Evolutionary conservation across 441 rosid genomes (phyloP).

Genomic region (Daphne laureola): DNA sequence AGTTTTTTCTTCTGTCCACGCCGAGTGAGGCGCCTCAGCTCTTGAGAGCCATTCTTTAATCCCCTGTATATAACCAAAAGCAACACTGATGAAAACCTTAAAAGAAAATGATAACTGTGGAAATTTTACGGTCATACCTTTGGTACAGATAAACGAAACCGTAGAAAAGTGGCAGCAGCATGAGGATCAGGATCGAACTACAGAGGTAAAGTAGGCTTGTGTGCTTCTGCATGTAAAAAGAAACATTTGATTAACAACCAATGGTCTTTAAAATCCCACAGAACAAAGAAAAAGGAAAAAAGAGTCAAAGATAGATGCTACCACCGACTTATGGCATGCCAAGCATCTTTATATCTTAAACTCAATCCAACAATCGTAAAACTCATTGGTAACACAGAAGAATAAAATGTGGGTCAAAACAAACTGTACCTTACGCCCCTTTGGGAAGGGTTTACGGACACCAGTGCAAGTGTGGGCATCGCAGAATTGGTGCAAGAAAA

Average conservation of each 20-base stretch:
- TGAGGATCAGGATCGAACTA: conserved; percentile 29
- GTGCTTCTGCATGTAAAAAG: conserved; percentile 25
- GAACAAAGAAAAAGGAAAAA: neutral
- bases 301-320: neutral
- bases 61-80: conserved; percentile 28
- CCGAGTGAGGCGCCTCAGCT: conserved; percentile 30
- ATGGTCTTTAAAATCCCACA: neutral
- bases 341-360: too few relatives aligned
- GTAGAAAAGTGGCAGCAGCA: conserved; percentile 37
- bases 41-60: conserved; percentile 31
- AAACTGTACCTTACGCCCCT: conserved; percentile 29
- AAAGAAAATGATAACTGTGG: too few relatives aligned
- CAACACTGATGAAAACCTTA: neutral
- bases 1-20: conserved; percentile 45
- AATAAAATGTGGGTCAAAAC: neutral
- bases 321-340: too few relatives aligned
- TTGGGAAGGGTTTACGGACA: conserved; percentile 33
- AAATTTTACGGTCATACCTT: conserved; percentile 24
- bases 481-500: conserved; percentile 49
- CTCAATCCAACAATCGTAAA: too few relatives aligned
- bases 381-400: too few relatives aligned
- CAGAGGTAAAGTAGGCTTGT: conserved; percentile 21
- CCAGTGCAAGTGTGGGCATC: conserved; percentile 44
- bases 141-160: conserved; percentile 37
- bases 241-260: neutral